These are phyloP conservation scores for Flueggea neowawraea DNA, from an alignment of 441 rosid genomes.

Conservation along the genomic window DNA sequence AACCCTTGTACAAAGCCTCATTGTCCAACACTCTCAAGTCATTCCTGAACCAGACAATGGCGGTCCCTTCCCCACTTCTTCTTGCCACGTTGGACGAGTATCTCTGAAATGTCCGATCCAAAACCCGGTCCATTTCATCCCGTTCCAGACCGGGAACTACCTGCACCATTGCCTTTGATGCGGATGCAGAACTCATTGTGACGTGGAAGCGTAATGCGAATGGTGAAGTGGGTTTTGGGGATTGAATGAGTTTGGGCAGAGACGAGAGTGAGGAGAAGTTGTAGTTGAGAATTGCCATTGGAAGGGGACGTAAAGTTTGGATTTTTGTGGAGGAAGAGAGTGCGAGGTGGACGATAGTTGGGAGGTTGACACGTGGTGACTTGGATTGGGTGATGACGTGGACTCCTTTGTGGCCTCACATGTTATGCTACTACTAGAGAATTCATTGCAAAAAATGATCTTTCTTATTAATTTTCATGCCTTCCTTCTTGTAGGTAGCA, in stretches of 20 bases:
- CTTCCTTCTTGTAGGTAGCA: conserved; percentile 40
- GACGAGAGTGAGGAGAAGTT: conserved; percentile 4
- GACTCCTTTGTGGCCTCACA: too few relatives aligned
- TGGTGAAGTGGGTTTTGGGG: conserved; percentile 12
- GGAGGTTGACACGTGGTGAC: conserved; percentile 32
- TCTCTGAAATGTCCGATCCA: conserved; percentile 37
- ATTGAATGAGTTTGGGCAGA: conserved; percentile 10
- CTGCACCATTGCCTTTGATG: conserved; percentile 8
- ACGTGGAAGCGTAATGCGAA: conserved; percentile 2
- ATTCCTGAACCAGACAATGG: conserved; percentile 79
- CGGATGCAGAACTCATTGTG: background rate
- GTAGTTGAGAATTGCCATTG: background rate
- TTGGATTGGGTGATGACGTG: background rate
- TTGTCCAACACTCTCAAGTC: conserved; percentile 80
- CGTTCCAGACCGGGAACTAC: conserved; percentile 43
- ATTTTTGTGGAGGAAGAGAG: background rate
- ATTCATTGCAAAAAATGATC: too few relatives aligned
- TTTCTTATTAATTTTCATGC: background rate
- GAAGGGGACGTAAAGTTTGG: background rate
- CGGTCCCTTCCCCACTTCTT: conserved; percentile 56
- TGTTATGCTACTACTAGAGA: too few relatives aligned
- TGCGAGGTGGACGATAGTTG: background rate
- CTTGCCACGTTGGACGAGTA: conserved; percentile 35
- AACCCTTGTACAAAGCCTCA: conserved; percentile 66
- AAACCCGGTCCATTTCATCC: conserved; percentile 38